Percentiles rank a stretch among this genome's conserved stretches.
These are phyloP conservation scores for Lactarius akahatsu DNA, from an alignment of 768 basidiomycete genomes.

Conservation along the genomic window DNA sequence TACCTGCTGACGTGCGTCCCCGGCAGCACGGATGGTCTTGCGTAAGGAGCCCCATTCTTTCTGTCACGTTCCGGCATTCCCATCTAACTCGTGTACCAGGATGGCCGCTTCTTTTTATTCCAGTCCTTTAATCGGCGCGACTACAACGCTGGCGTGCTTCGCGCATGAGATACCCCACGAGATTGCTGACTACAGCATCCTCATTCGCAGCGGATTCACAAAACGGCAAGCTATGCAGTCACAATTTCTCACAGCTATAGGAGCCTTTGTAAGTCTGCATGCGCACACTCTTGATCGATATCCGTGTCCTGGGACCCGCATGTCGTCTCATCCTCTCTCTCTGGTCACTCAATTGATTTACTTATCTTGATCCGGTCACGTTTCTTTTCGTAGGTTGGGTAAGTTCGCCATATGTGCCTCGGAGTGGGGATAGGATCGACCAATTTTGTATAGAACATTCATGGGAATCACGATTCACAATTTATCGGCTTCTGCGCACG, in stretches of 20 bases:
- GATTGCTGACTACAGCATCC: constrained; percentile 96
- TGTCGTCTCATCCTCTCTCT: constrained; percentile 15
- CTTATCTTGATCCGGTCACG: constrained; percentile 15
- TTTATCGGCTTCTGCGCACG: constrained; percentile 52
- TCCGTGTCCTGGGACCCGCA: constrained; percentile 25
- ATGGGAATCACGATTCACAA: constrained; percentile 86
- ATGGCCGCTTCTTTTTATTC: constrained; percentile 98
- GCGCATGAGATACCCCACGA: constrained; percentile 95
- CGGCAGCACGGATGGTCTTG: constrained; percentile 84
- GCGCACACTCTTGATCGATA: constrained; percentile 32
- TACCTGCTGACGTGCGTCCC: constrained; percentile 28
- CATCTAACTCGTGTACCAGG: constrained; percentile 39
- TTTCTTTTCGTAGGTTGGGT: constrained; percentile 32
- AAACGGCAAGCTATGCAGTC: constrained; percentile 92
- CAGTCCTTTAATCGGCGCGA: constrained; percentile 90
- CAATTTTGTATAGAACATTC: constrained; percentile 58
- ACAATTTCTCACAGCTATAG: constrained; percentile 88
- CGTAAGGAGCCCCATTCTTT: constrained; percentile 49
- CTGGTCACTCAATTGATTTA: constrained; percentile 7
- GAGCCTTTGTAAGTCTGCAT: constrained; percentile 73
- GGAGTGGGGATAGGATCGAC: neutral
- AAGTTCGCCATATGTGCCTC: constrained; percentile 15
- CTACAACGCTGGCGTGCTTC: constrained; percentile 93
- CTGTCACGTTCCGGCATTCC: constrained; percentile 24
- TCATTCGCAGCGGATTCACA: constrained; percentile 85